Evolutionary conservation across 2,329 filamentous ascomycete genomes (phyloP).

Genomic region (Fusarium beomiforme): DNA sequence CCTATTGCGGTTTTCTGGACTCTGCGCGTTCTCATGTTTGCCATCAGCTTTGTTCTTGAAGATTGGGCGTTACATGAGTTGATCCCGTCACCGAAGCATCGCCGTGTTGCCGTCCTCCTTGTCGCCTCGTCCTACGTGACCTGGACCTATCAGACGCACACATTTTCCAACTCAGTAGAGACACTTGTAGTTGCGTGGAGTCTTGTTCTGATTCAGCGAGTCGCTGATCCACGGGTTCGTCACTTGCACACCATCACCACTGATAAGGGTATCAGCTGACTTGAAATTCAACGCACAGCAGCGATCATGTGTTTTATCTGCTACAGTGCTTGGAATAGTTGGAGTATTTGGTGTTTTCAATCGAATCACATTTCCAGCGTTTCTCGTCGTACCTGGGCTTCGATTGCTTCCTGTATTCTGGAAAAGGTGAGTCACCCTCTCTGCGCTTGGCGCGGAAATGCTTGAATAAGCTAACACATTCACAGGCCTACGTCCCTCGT

Average conservation of each 20-base stretch:
- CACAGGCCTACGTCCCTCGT: constrained; percentile 68
- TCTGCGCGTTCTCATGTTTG: constrained; percentile 89
- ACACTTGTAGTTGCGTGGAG: constrained; percentile 94
- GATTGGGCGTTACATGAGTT: constrained; percentile 98
- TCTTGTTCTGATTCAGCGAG: constrained; percentile 88
- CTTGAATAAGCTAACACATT: constrained; percentile 34
- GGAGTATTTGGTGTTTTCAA: constrained; percentile 92
- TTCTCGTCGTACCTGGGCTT: constrained; percentile 84
- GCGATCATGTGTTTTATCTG: constrained; percentile 79
- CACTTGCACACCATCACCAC: constrained; percentile 1
- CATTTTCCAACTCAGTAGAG: constrained; percentile 97
- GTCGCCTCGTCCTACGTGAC: constrained; percentile 98
- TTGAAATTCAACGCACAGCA: constrained; percentile 60
- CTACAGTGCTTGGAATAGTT: constrained; percentile 81
- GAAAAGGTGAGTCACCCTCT: constrained; percentile 70
- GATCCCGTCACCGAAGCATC: constrained; percentile 76
- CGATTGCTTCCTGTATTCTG: constrained; percentile 86
- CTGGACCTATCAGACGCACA: constrained; percentile 98
- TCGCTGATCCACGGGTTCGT: constrained; percentile 79
- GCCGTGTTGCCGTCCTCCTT: constrained; percentile 79
- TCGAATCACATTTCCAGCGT: constrained; percentile 96
- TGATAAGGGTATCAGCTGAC: constrained; percentile 33
- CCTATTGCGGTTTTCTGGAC: constrained; percentile 92
- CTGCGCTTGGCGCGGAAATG: constrained; percentile 18
- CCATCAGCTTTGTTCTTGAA: constrained; percentile 93